A percentile compares a stretch with the other conserved stretches of the same genome.
Evolutionary conservation across 768 basidiomycete genomes (phyloP).

Genomic region (Rhodocollybia butyracea): DNA sequence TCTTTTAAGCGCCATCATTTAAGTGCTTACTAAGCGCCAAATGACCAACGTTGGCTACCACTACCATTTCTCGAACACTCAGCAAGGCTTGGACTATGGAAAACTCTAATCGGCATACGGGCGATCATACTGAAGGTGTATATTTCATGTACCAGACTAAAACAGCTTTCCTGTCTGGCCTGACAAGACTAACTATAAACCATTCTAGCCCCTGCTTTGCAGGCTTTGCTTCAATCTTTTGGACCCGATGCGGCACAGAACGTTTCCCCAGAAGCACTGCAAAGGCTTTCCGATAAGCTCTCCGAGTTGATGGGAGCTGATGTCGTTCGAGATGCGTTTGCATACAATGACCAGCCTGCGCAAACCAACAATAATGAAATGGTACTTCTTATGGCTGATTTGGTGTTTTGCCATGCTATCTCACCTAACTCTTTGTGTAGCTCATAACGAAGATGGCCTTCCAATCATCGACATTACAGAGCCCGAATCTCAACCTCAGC

Average conservation of each 20-base stretch:
- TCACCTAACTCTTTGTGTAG: slow-evolving; percentile 28
- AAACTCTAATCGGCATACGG: too few relatives aligned
- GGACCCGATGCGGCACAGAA: slow-evolving; percentile 26
- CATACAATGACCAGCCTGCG: slow-evolving; percentile 21
- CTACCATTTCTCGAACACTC: too few relatives aligned
- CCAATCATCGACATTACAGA: slow-evolving; percentile 80
- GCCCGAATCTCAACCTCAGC: slow-evolving; percentile 27
- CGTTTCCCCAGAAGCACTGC: slow-evolving; percentile 45
- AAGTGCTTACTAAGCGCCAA: too few relatives aligned
- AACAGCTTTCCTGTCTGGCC: slow-evolving; percentile 13
- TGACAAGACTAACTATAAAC: too few relatives aligned
- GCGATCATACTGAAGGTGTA: slow-evolving; percentile 4
- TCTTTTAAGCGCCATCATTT: too few relatives aligned
- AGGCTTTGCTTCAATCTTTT: slow-evolving; percentile 37
- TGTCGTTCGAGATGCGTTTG: slow-evolving; percentile 26
- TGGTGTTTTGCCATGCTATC: background rate
- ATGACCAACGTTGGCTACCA: too few relatives aligned
- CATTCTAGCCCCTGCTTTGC: slow-evolving; percentile 30
- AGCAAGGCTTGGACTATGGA: too few relatives aligned
- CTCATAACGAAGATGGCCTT: slow-evolving; percentile 74
- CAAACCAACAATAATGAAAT: slow-evolving; percentile 25
- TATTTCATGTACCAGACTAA: background rate
- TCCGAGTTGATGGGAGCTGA: slow-evolving; percentile 52
- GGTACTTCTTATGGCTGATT: too few relatives aligned
- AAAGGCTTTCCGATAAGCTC: slow-evolving; percentile 57